Evolutionary conservation across 306 rosid species (phyloP), one percentile per base, ranked within the genome.

Genomic region (Vigna angularis): DNA sequence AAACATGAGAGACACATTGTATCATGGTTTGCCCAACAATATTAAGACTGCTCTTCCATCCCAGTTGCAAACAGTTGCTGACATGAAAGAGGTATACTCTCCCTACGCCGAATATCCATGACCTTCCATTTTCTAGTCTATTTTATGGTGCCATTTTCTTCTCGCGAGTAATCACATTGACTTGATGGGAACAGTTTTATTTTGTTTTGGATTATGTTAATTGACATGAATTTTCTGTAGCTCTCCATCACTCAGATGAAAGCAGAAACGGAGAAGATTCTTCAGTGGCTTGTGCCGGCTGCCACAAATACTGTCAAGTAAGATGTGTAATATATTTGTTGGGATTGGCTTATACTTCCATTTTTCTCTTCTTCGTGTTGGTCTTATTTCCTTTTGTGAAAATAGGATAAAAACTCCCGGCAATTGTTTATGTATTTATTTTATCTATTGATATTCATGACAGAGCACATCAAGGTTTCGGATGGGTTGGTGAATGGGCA

Each of bases 401-500:
- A 74, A 50, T 28, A 14, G 53, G 52, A n/a, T 61, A 50, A 9
- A 52, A 57, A 8, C 24, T 9, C 62, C 51, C 15, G 12, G 28
- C 73, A 42, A 38, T n/a, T 72, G 62, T 79, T 59, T 57, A 52
- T 59, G 67, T 40, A 7, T 62, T 55, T 70, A 58, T 72, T 70
- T 53, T 71, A 48, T 70, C 42, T 69, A 4, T 47, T 73, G 62
- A 63, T 66, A 78, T 68, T 70, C 62, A 28, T 88, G 80, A 70
- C 99, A 93, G 99, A 83, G 94, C 88, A 76, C 96, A 96, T 85
- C 99, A 93, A 84, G 91, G 96, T 51, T 96, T 91, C 22, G 99
- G 99, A 62, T 89, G 99, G 91, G 87, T 93, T 73, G 99, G 97
- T 18, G 98, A 96, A 85, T 96, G 99, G 99, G 99, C 99, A 62